These are phyloP conservation scores for Papilionanthe hybrid DNA, from an alignment of 116 monocot species.

Conservation along the genomic window DNA sequence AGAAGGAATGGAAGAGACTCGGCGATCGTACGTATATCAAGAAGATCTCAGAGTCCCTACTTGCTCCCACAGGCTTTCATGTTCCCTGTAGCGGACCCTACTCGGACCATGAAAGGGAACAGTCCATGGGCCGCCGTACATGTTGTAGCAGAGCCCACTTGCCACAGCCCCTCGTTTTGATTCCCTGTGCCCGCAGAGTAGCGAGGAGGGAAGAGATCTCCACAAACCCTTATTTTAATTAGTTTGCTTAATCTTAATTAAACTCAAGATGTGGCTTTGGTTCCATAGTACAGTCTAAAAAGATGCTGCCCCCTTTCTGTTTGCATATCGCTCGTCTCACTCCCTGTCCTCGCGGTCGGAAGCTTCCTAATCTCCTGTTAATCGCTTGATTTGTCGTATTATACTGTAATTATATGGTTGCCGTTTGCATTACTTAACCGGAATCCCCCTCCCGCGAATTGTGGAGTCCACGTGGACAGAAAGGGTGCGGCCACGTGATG, in stretches of 20 bases:
- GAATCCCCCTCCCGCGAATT: neutral
- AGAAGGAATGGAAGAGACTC: neutral
- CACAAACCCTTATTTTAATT: neutral
- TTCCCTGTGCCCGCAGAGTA: neutral
- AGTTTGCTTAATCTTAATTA: neutral
- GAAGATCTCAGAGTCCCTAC: constrained; percentile 2
- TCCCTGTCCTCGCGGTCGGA: neutral
- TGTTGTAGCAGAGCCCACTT: neutral
- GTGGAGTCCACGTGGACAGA: constrained; percentile 1
- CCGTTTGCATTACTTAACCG: neutral
- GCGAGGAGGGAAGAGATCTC: neutral
- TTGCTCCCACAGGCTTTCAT: neutral
- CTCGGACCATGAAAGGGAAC: neutral
- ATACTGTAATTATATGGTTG: neutral
- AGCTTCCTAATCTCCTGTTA: neutral
- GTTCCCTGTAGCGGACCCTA: constrained; percentile 6
- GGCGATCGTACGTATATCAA: constrained; percentile 2
- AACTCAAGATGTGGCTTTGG: neutral
- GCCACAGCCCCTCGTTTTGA: neutral
- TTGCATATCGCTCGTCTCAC: neutral
- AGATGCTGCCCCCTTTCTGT: constrained; percentile 4
- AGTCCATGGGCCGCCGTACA: neutral
- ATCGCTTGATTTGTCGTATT: neutral
- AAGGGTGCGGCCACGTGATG: neutral
- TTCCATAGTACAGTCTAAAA: neutral